Conservation (phyloP, 2,329 filamentous ascomycete genomes). For the Sclerotinia minor region DNA sequence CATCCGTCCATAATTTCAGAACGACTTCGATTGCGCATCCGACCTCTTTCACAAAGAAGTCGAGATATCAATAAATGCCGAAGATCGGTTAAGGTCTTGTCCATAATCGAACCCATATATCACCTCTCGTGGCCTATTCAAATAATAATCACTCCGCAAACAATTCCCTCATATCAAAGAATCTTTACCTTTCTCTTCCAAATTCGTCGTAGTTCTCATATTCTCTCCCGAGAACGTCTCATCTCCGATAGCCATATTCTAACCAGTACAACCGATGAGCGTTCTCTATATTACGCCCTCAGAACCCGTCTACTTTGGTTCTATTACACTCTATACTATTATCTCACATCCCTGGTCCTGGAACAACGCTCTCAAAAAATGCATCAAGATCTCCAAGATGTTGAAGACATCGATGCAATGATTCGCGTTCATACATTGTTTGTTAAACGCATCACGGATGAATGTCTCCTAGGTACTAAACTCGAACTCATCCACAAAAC, state of each 20-base stretch:
- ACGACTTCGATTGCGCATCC: constrained; percentile 61
- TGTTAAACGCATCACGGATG: constrained; percentile 61
- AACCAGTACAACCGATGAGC: constrained; percentile 46
- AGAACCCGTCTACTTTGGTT: constrained; percentile 77
- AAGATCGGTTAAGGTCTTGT: constrained; percentile 62
- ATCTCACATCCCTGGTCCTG: constrained; percentile 73
- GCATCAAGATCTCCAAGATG: constrained; percentile 54
- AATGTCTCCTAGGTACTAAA: constrained; percentile 68
- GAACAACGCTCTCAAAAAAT: constrained; percentile 60
- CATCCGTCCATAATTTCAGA: constrained; percentile 57
- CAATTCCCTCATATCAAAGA: constrained; percentile 66
- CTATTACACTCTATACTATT: constrained; percentile 69
- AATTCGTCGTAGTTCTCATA: constrained; percentile 66
- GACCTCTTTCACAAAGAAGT: constrained; percentile 44
- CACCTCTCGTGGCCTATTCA: constrained; percentile 64
- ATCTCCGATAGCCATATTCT: constrained; percentile 46
- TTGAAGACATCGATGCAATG: constrained; percentile 80
- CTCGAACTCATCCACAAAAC: constrained; percentile 70
- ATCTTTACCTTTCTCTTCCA: constrained; percentile 78
- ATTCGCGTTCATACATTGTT: constrained; percentile 66
- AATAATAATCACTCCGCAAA: constrained; percentile 70
- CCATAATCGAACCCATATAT: constrained; percentile 66
- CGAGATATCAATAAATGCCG: constrained; percentile 50
- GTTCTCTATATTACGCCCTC: constrained; percentile 57
- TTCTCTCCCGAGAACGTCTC: constrained; percentile 59